Base-by-base conservation (phyloP, 495 filamentous ascomycete genomes). In the Letharia columbiana region DNA sequence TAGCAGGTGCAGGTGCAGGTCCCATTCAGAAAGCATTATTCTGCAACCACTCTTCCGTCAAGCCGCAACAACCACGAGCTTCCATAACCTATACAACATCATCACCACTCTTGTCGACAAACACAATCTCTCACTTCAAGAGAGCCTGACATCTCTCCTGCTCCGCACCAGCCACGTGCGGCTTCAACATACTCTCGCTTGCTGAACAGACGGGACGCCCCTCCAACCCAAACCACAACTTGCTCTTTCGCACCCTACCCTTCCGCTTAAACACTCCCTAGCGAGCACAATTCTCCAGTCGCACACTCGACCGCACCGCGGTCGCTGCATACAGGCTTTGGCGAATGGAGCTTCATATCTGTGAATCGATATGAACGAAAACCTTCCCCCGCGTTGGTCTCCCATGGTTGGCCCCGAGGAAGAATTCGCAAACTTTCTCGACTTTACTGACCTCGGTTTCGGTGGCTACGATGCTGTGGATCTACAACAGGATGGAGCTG, bases 401-500 rank as follows among this genome's bases (percentile, higher is more conserved):
- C 69, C 71, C 11, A 71, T 70, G 68, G 61, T 71, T 61, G 67
- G 65, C 47, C 67, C 69, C 37, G 79, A 82, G 15, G 80, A 83
- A 67, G 81, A 84, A 58, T 84, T 84, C 70, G 76, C 79, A 71
- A 80, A 77, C 63, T 81, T 83, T 65, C 78, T 84, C 66, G 80
- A 83, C 64, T 83, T 82, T 73, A 78, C 78, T 54, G 80, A 73
- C 31, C 62, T 73, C 72, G 77, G 78, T 28, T 84, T 83, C 62
- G 44, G 78, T 71, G 75, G 79, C 64, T 71, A 81, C 41, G 80
- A 82, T 68, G 75, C 73, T 67, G 73, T 75, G 71, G 66, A 68
- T 40, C n/a, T 64, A 15, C 71, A 68, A 59, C 65, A 69, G 37
- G 63, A 64, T 64, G 66, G 47, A 56, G 67, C 42, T n/a, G 66